Conservation (phyloP, 2,329 filamentous ascomycete species). For the Trichophyton equinum region DNA sequence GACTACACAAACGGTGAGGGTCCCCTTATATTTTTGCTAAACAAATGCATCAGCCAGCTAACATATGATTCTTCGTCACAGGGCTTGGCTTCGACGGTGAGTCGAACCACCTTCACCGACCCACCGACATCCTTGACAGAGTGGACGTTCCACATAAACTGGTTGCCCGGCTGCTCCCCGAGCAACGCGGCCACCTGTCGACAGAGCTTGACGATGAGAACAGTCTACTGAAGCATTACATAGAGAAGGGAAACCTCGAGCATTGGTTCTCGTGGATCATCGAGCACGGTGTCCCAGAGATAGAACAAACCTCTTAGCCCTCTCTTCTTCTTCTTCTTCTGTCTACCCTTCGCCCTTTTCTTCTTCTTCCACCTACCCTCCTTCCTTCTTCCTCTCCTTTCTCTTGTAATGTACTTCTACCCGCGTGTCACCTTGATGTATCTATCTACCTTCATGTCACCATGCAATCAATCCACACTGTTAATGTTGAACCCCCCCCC, state of each 20-base stretch:
- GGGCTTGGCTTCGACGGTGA: conserved; percentile 11
- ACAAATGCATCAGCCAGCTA: conserved; percentile 3
- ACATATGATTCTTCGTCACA: conserved; percentile 8
- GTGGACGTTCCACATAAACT: conserved; percentile 20
- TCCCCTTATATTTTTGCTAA: conserved; percentile 6
- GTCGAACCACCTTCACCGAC: conserved; percentile 6
- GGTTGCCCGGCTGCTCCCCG: conserved; percentile 24
- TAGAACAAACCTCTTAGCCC: background rate
- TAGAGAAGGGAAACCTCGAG: conserved; percentile 56
- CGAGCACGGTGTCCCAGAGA: conserved; percentile 10
- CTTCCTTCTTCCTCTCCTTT: background rate
- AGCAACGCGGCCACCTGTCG: conserved; percentile 53
- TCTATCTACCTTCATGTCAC: background rate
- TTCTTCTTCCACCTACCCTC: background rate
- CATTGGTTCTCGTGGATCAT: conserved; percentile 49
- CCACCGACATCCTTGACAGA: conserved; percentile 16
- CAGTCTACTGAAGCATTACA: conserved; percentile 47
- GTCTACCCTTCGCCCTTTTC: background rate
- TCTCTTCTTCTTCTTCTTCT: too few species aligned
- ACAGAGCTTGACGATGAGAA: conserved; percentile 65
- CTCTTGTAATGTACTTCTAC: background rate
- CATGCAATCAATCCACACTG: background rate
- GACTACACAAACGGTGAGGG: conserved; percentile 51
- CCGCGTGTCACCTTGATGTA: background rate
- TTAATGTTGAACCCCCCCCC: background rate